Percentiles rank a stretch among this genome's conserved stretches.
phyloP scores from a whole-genome alignment of 1,284 basidiomycete species.

The Cerrena zonata region DNA sequence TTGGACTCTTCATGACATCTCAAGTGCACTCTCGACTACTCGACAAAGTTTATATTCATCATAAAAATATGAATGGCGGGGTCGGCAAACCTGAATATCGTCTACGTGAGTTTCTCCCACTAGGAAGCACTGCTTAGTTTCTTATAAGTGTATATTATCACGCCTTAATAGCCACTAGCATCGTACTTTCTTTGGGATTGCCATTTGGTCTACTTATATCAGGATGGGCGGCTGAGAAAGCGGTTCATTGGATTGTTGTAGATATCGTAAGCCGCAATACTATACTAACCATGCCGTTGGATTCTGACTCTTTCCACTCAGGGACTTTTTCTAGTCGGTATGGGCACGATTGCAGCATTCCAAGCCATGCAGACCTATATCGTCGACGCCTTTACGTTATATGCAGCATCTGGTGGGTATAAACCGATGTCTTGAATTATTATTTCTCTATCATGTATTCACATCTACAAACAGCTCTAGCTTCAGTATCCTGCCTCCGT shows the following conservation, averaged over 20 bases:
- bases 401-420: constrained; percentile 55
- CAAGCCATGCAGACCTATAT: constrained; percentile 58
- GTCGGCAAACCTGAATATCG: constrained; percentile 54
- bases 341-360: constrained; percentile 47
- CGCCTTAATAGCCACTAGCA: constrained; percentile 44
- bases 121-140: too few relatives aligned
- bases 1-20: constrained; percentile 39
- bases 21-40: constrained; percentile 54
- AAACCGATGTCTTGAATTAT: neutral
- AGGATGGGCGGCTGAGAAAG: constrained; percentile 57
- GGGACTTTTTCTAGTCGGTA: constrained; percentile 52
- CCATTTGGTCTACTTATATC: constrained; percentile 56
- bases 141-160: too few relatives aligned
- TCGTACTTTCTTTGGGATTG: constrained; percentile 47
- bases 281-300: too few relatives aligned
- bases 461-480: constrained; percentile 35
- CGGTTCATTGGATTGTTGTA: constrained; percentile 58
- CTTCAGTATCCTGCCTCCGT: constrained; percentile 45
- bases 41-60: constrained; percentile 47
- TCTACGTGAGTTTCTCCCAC: constrained; percentile 23
- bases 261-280: constrained; percentile 60
- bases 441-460: neutral
- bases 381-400: constrained; percentile 57
- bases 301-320: too few relatives aligned
- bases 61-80: constrained; percentile 46